Percentiles rank a stretch among this genome's conserved stretches.
phyloP scores from a whole-genome alignment of 2,329 filamentous ascomycete genomes.

The Talaromyces sp. region DNA sequence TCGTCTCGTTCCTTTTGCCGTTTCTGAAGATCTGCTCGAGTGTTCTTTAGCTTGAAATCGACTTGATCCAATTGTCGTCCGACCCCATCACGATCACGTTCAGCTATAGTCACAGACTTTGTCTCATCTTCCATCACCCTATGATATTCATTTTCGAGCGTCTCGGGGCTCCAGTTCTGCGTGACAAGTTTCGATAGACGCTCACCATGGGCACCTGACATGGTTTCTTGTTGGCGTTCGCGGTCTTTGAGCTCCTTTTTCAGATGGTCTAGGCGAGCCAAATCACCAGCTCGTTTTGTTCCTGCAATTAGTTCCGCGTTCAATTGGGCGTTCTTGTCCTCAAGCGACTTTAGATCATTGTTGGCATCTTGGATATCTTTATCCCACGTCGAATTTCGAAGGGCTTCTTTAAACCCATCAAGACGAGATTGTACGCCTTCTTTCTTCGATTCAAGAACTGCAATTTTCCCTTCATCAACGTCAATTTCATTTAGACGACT shows the following conservation, averaged over 20 bases:
- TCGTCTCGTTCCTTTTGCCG: slow-evolving; percentile 59
- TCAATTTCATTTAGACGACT: slow-evolving; percentile 66
- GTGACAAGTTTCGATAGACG: slow-evolving; percentile 65
- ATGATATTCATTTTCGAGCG: slow-evolving; percentile 68
- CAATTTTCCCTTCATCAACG: slow-evolving; percentile 80
- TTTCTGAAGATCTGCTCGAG: slow-evolving; percentile 60
- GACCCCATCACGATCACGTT: slow-evolving; percentile 65
- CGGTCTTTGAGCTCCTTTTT: slow-evolving; percentile 75
- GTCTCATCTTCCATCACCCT: slow-evolving; percentile 55
- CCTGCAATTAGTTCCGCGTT: slow-evolving; percentile 78
- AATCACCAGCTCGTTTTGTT: slow-evolving; percentile 73
- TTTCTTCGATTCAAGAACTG: slow-evolving; percentile 68
- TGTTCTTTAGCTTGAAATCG: slow-evolving; percentile 65
- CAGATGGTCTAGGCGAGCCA: slow-evolving; percentile 77
- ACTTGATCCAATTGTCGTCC: slow-evolving; percentile 71
- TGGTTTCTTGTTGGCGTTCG: slow-evolving; percentile 69
- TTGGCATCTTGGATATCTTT: slow-evolving; percentile 64
- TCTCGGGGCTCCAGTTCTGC: slow-evolving; percentile 62
- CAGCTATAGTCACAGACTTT: slow-evolving; percentile 58
- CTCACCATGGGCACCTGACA: slow-evolving; percentile 68
- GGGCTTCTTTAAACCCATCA: slow-evolving; percentile 57
- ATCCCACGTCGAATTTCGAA: slow-evolving; percentile 65
- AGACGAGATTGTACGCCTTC: slow-evolving; percentile 64
- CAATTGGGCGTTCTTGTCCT: slow-evolving; percentile 67
- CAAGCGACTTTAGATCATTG: slow-evolving; percentile 61